These are phyloP conservation scores for Toxicodendron radicans DNA, from an alignment of 345 rosid genomes.

Conservation along the genomic window DNA sequence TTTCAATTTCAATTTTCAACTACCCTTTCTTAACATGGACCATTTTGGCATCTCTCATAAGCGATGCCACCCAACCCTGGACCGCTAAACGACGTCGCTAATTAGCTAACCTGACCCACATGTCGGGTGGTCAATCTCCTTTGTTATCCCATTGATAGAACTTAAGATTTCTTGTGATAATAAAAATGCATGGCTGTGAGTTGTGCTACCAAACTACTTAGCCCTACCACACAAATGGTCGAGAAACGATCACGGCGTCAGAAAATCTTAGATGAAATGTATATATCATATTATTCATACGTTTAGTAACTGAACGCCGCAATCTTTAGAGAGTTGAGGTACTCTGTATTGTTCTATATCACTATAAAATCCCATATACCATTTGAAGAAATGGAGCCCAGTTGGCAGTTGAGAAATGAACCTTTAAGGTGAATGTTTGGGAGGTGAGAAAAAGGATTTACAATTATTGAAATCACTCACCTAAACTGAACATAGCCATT, in stretches of 20 bases:
- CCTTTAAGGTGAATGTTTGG: neutral
- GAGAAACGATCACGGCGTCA: neutral
- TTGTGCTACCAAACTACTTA: slow-evolving; percentile 14
- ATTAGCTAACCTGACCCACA: slow-evolving; percentile 29
- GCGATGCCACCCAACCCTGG: slow-evolving; percentile 27
- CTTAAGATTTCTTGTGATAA: slow-evolving; percentile 2
- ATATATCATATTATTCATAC: no score
- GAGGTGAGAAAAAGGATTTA: neutral
- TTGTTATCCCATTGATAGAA: slow-evolving; percentile 9
- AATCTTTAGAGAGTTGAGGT: no score
- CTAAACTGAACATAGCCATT: slow-evolving; percentile 99
- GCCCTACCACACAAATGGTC: slow-evolving; percentile 21
- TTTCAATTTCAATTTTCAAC: slow-evolving; percentile 4
- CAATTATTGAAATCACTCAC: slow-evolving; percentile 38
- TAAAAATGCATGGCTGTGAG: slow-evolving; percentile 22
- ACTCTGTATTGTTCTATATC: neutral
- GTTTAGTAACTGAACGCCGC: neutral
- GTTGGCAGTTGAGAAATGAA: slow-evolving; percentile 2
- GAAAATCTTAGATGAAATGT: no score
- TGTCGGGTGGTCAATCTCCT: slow-evolving; percentile 30
- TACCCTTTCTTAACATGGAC: slow-evolving; percentile 12
- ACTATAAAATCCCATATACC: neutral
- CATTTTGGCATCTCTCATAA: slow-evolving; percentile 20
- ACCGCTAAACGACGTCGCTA: slow-evolving; percentile 21
- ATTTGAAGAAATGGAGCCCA: slow-evolving; percentile 9